Base-by-base conservation (phyloP, 2,329 filamentous ascomycete genomes). In the Eutypa lata region DNA sequence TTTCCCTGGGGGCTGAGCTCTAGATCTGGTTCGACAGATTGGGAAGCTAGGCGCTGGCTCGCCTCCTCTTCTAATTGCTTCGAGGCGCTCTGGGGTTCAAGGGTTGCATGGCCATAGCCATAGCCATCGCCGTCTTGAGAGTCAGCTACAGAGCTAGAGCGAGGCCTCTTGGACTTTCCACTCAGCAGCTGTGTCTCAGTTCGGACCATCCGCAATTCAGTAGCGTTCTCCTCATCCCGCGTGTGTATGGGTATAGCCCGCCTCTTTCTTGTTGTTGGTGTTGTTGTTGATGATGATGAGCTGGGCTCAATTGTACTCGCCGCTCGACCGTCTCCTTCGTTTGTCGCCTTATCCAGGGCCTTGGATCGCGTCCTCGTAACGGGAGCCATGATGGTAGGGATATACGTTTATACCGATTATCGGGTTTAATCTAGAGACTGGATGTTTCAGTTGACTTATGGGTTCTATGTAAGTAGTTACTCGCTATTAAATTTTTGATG, bases 11-110 rank as follows among this genome's bases (percentile, higher is more conserved):
- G 21, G 22, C 24, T 40, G 6, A 55, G 53, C 21, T 54, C 58
- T 16, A 54, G 49, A 16, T 62, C 56, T 3, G 61, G 42, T 37
- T 61, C 57, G 38, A 22, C 35, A 19, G 52, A 54, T 31, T 57
- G 59, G 28, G 59, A 59, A 21, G 59, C 62, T 42, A 68, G 42
- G 24, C 58, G 59, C 42, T 67, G 65, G 18, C 44, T 61, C 1
- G 67, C 67, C 37, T 68, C 67, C 21, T 67, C 65, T 31, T 68
- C 60, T 5, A 68, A 49, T 47, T 69, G 67, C 53, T 61, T 66
- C 50, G 65, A 63, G 13, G 63, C 66, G 40, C 61, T 65, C 37
- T 57, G 46, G n/a, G 61, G 59, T 49, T 65, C 60, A 19, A 56
- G 19, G 8, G 56, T 50, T 4, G 54, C 49, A 2, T 51, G 8